Evolutionary conservation across 1,284 basidiomycete species (phyloP).

Genomic region (Meira miltonrushii): DNA sequence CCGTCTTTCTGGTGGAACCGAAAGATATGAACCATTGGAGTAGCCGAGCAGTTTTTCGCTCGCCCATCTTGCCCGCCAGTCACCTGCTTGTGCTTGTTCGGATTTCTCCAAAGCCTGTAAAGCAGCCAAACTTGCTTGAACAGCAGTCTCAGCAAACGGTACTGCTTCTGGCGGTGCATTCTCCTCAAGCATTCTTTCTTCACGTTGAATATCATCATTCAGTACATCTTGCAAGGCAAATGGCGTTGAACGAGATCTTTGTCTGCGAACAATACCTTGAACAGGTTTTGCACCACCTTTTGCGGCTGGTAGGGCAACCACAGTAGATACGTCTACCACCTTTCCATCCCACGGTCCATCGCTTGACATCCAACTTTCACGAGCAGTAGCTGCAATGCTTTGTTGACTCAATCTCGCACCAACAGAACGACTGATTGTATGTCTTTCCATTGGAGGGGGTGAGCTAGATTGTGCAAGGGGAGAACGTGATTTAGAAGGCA

Average conservation of each 20-base stretch:
- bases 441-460: background rate
- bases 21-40: background rate
- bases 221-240: too few species aligned
- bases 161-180: background rate
- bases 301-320: background rate
- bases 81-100: background rate
- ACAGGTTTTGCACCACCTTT: background rate
- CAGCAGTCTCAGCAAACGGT: constrained; percentile 8
- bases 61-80: constrained; percentile 10
- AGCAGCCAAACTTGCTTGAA: constrained; percentile 9
- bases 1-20: background rate
- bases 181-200: background rate
- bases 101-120: constrained; percentile 5
- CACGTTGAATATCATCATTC: background rate
- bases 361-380: constrained; percentile 7
- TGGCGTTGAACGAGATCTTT: background rate
- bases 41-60: constrained; percentile 1
- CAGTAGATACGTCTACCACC: background rate
- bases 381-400: background rate
- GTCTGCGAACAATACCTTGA: background rate
- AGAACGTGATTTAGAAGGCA: background rate
- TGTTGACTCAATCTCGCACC: background rate
- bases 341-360: constrained; percentile 9
- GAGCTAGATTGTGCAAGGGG: background rate
- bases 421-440: background rate